Base-by-base conservation (phyloP, 2,329 filamentous ascomycete species). In the Fusarium setosum region DNA sequence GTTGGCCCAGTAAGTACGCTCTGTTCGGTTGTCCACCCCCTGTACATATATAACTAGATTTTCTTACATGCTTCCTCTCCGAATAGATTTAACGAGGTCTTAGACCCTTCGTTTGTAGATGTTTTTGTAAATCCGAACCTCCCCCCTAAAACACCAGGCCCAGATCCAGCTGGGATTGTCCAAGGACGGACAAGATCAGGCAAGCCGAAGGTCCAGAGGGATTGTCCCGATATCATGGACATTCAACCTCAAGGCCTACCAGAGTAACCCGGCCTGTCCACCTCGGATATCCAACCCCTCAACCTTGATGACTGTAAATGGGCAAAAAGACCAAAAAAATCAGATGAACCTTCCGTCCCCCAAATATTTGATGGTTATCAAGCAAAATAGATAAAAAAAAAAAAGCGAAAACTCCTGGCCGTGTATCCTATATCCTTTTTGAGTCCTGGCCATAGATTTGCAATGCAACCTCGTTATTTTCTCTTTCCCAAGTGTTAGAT, bases 351-450 rank as follows among this genome's bases (percentile, higher is more conserved):
- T 15, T 48, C 57, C 61, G 51, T 56, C 56, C 57, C 65, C 69
- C 51, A 53, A 44, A 60, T 31, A 41, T 51, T 41, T 59, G 44
- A 59, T 29, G 26, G 26, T 62, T 44, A 67, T 61, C 42, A 67
- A 56, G 51, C 49, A 47, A 32, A 53, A 55, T 35, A 58, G 44
- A 63, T 50, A 40, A 20, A 15, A 52, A 52, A 54, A 60, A 61
- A 68, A 55, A n/a, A n/a, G n/a, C n/a, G 42, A 66, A 63, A 72
- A 72, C 70, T 72, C 70, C 70, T 61, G 63, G 67, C 70, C 68
- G 61, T 72, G 65, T 72, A 73, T 72, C 70, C 70, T 72, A 70
- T 72, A 68, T 68, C 70, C 70, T 72, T 72, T 67, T 72, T 71
- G 59, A 62, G 50, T 58, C 67, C 66, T 62, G 61, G 61, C 69